Evolutionary conservation across 2,329 filamentous ascomycete genomes (phyloP), one percentile per base, ranked within the genome.

Genomic region (Setomelanomma holmii): DNA sequence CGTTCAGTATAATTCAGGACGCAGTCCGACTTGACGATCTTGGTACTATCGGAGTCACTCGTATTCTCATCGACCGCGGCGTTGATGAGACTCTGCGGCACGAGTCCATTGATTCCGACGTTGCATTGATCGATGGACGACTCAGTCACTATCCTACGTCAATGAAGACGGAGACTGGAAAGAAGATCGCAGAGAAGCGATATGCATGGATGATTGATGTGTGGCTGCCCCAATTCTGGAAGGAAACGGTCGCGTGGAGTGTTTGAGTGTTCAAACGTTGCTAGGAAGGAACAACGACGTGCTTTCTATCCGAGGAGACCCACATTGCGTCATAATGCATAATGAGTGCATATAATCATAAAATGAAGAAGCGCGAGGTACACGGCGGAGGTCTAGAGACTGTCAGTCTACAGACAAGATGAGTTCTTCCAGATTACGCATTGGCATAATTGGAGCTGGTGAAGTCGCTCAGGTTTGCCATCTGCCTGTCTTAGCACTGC

Each of bases 1-100:
- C 93, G 72, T 78, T 93, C 34, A 90, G 85, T 0, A 83, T 96
- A 38, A 91, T 96, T 19, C 92, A 96, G 76, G 93, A 96, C 75
- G 91, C 92, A 2, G 92, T 96, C 76, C 82, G 92, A 12, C 79
- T 97, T 16, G 93, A 97, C 75, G 89, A 90, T 3, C 85, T 97
- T 24, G 93, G 92, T 1, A 89, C 89, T 0, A 84, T 96, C 30
- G 93, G 93, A 1, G 87, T 96, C 55, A 91, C 85, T 3, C 80
- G 93, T 40, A 84, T 83, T 36, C 92, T 92, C 70, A 86, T 87
- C 0, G 96, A 86, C 71, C 84, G 88, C 0, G 88, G 33, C 0
- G 44, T 51, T 12, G 40, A 88, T 86, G 10, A 85, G 82, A 72
- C 74, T 73, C 27, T 67, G 70, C 4, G 77, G 79, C 20, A 61